These are phyloP conservation scores for Cryptosporidium meleagridis DNA, from an alignment of 169 alveolate genomes.

Conservation along the genomic window DNA sequence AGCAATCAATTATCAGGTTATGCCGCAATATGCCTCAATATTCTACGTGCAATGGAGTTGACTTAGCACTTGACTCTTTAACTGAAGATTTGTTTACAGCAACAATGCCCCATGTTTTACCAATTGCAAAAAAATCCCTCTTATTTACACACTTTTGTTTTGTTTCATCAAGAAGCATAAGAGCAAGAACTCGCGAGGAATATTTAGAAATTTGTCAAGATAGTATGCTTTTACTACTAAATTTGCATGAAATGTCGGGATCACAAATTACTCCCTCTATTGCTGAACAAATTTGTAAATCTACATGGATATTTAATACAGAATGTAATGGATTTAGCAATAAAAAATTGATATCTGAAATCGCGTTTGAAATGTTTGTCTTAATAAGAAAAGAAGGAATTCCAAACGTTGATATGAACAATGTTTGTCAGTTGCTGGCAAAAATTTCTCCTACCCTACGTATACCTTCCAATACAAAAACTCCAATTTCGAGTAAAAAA, in stretches of 20 bases:
- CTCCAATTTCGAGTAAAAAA: background rate
- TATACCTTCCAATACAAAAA: background rate
- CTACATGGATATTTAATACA: constrained; percentile 54
- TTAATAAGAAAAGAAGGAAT: constrained; percentile 43
- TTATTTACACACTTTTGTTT: constrained; percentile 38
- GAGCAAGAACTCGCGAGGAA: constrained; percentile 27
- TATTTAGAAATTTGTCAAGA: constrained; percentile 29
- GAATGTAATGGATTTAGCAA: constrained; percentile 30
- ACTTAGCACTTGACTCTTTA: constrained; percentile 30
- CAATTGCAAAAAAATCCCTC: background rate
- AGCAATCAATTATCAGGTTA: constrained; percentile 35
- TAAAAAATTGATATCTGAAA: background rate
- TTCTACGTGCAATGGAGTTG: constrained; percentile 35
- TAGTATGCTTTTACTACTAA: constrained; percentile 7
- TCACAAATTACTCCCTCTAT: constrained; percentile 21
- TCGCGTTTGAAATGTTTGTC: constrained; percentile 55
- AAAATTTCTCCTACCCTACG: constrained; percentile 32
- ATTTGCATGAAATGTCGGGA: constrained; percentile 5
- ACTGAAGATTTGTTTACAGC: constrained; percentile 14
- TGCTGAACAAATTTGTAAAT: constrained; percentile 48
- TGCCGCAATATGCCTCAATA: constrained; percentile 60
- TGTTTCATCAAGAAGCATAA: constrained; percentile 50
- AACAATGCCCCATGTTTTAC: background rate
- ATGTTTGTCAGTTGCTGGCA: constrained; percentile 24
- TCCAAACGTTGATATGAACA: constrained; percentile 20